These are phyloP conservation scores for Calamus simplicifolius DNA, from an alignment of 176 grass and related monocot species.

Conservation along the genomic window DNA sequence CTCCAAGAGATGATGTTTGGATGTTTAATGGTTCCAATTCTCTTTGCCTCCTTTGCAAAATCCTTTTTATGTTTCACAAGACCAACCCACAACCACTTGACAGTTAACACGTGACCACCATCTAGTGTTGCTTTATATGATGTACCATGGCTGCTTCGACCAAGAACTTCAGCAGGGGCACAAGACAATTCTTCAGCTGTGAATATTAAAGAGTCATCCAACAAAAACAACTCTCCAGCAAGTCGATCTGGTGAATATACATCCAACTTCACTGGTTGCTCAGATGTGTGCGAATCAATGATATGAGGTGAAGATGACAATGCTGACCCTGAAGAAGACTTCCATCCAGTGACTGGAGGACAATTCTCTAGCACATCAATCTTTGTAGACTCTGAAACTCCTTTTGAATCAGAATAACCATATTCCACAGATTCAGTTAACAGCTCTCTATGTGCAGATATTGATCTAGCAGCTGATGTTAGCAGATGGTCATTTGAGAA, in stretches of 20 bases:
- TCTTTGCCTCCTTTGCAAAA: constrained; percentile 82
- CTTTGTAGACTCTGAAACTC: constrained; percentile 27
- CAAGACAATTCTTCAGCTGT: constrained; percentile 80
- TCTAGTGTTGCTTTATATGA: constrained; percentile 70
- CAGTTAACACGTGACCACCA: constrained; percentile 66
- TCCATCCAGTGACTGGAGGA: constrained; percentile 18
- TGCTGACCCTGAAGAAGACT: constrained; percentile 31
- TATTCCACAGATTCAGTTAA: constrained; percentile 64
- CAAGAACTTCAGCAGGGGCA: constrained; percentile 88
- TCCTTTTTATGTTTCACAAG: constrained; percentile 88
- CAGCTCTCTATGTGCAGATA: constrained; percentile 80
- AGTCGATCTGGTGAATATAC: constrained; percentile 86
- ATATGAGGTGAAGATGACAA: constrained; percentile 40
- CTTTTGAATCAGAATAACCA: constrained; percentile 58
- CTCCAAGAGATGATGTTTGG: constrained; percentile 79
- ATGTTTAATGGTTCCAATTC: constrained; percentile 66
- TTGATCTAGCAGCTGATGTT: constrained; percentile 57
- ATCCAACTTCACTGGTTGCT: constrained; percentile 51
- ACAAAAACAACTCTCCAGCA: constrained; percentile 74
- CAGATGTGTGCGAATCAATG: constrained; percentile 38
- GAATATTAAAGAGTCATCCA: constrained; percentile 69
- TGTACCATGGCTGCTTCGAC: constrained; percentile 84
- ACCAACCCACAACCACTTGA: constrained; percentile 86
- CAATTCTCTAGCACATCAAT: constrained; percentile 35
- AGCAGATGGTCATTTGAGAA: constrained; percentile 92